These are phyloP conservation scores for Hypomyces perniciosus DNA, from an alignment of 2,329 filamentous ascomycete genomes.

Conservation along the genomic window DNA sequence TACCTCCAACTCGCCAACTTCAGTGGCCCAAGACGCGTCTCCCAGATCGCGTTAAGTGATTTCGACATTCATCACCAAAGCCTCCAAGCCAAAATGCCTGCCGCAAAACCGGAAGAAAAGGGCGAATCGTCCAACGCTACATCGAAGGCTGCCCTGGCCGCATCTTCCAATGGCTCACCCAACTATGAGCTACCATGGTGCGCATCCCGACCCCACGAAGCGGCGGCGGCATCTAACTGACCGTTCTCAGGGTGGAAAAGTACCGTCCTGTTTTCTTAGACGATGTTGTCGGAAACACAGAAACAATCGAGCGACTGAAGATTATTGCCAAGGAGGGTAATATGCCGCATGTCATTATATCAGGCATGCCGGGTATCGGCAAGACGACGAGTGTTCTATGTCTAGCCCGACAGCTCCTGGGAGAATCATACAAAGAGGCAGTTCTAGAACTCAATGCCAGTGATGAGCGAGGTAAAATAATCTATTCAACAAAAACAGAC, in stretches of 20 bases:
- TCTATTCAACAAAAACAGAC: background rate
- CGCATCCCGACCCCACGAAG: slow-evolving; percentile 2
- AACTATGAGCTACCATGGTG: slow-evolving; percentile 79
- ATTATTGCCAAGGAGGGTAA: slow-evolving; percentile 98
- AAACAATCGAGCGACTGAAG: slow-evolving; percentile 94
- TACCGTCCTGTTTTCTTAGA: slow-evolving; percentile 92
- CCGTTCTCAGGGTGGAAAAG: slow-evolving; percentile 78
- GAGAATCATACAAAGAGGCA: slow-evolving; percentile 93
- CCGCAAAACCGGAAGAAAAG: slow-evolving; percentile 42
- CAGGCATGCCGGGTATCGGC: slow-evolving; percentile 98
- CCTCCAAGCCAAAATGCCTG: slow-evolving; percentile 37
- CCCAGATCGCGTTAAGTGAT: slow-evolving; percentile 33
- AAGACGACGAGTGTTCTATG: slow-evolving; percentile 96
- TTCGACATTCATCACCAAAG: slow-evolving; percentile 16
- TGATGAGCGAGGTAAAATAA: slow-evolving; percentile 79
- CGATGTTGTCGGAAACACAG: slow-evolving; percentile 95
- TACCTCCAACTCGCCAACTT: background rate
- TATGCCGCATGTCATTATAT: slow-evolving; percentile 99
- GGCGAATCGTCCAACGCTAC: slow-evolving; percentile 58
- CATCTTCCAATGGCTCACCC: slow-evolving; percentile 42
- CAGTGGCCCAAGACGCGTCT: slow-evolving; percentile 27
- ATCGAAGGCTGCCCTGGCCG: slow-evolving; percentile 49
- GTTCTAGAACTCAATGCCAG: slow-evolving; percentile 94
- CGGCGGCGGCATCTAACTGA: slow-evolving; percentile 17
- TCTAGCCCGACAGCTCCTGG: slow-evolving; percentile 83